Base-by-base conservation (phyloP, 257 asterid genomes). In the Forsythia suspensa region DNA sequence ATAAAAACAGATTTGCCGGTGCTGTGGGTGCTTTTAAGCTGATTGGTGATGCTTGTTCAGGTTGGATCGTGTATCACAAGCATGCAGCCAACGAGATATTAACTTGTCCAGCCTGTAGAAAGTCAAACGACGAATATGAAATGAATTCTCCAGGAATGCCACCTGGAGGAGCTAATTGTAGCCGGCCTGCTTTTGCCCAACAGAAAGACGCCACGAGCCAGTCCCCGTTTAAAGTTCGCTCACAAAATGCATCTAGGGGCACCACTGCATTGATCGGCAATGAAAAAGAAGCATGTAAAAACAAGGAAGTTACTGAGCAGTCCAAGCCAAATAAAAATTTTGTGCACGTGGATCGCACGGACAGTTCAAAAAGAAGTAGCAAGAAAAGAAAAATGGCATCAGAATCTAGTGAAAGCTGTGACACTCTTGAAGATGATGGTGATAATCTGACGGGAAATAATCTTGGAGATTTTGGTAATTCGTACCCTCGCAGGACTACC, bases 21-120 rank as follows among this genome's bases (percentile, higher is more conserved):
- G 92, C 97, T 15, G 71, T 81, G 0, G 91, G 88, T 73, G 97
- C 97, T 18, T 91, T 90, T 74, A 81, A 76, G 43, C 46, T 89
- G 70, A 73, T 90, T 67, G 76, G 82, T 6, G 93, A 86, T 73
- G 94, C 94, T 68, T 7, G 90, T 87, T 71, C 86, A 90, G 21
- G 59, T 0, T 51, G 13, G 90, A 86, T 73, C 34, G 76, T 76
- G 80, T 87, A 76, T 43, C 76, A 67, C n/a, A 76, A 65, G 55
- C 82, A 66, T 12, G 34, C 84, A 13, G 37, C 79, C 51, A 76
- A 83, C 42, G 74, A 38, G 73, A 13, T 20, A 43, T 48, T 87
- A 72, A 8, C 4, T 41, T 87, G 91, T 78, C 85, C 66, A 70
- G 73, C 1, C 48, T 85, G 88, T 51, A 74, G 84, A 41, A 74